Conservation (phyloP, 495 filamentous ascomycete genomes). For the Sporormia fimetaria region DNA sequence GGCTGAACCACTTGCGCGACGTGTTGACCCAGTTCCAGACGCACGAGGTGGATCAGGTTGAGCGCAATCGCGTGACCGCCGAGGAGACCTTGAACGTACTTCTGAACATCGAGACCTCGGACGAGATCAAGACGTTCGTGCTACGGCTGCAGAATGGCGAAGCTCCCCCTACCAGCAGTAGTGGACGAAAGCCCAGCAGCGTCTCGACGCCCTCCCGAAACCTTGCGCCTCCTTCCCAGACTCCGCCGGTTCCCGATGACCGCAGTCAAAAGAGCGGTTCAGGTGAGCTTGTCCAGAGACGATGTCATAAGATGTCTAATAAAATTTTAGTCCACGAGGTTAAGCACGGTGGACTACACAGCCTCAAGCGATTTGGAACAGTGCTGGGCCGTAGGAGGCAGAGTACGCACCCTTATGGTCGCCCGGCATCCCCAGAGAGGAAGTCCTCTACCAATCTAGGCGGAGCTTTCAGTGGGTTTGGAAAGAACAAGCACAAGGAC, state of each 20-base stretch:
- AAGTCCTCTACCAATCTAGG: conserved; percentile 28
- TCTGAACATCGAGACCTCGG: conserved; percentile 74
- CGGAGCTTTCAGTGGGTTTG: conserved; percentile 17
- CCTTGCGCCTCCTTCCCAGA: conserved; percentile 15
- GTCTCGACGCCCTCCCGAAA: conserved; percentile 15
- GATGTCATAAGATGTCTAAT: too few species aligned
- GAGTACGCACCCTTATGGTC: conserved; percentile 30
- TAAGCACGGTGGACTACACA: conserved; percentile 27
- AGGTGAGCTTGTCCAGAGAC: conserved; percentile 16
- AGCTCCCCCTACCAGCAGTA: conserved; percentile 19
- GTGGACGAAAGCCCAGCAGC: conserved; percentile 26
- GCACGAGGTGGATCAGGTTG: conserved; percentile 80
- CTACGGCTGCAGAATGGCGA: conserved; percentile 35
- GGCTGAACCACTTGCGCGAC: conserved; percentile 85
- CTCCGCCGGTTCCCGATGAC: conserved; percentile 18
- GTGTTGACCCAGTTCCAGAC: conserved; percentile 87
- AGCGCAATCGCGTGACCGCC: conserved; percentile 60
- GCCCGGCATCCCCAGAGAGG: conserved; percentile 29
- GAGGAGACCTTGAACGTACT: conserved; percentile 75
- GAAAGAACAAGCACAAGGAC: conserved; percentile 24
- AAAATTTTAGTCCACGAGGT: conserved; percentile 25
- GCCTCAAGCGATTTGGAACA: conserved; percentile 34
- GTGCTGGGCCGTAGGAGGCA: conserved; percentile 30
- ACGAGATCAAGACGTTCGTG: conserved; percentile 83
- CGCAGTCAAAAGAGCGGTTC: conserved; percentile 31